Evolutionary conservation across 345 rosid species (phyloP).

Genomic region (Barbarea vulgaris): DNA sequence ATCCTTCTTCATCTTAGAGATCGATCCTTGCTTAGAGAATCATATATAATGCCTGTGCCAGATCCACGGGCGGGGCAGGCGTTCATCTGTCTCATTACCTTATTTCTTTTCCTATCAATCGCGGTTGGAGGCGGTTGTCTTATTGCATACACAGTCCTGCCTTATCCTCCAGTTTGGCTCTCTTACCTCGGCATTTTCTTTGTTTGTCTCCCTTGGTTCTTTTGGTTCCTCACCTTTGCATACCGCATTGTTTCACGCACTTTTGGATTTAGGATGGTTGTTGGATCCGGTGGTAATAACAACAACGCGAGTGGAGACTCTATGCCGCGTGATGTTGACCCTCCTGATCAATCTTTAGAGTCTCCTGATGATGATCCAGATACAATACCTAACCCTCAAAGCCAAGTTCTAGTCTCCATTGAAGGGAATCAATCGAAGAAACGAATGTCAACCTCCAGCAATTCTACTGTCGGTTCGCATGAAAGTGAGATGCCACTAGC

Average conservation of each 20-base stretch:
- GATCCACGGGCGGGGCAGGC: slow-evolving; percentile 66
- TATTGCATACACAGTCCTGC: slow-evolving; percentile 52
- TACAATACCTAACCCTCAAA: slow-evolving; percentile 25
- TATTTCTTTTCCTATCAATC: slow-evolving; percentile 48
- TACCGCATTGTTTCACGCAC: slow-evolving; percentile 65
- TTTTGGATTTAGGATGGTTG: slow-evolving; percentile 57
- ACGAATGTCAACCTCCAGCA: slow-evolving; percentile 42
- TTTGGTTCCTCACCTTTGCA: slow-evolving; percentile 63
- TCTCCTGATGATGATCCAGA: slow-evolving; percentile 28
- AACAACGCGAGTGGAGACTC: slow-evolving; percentile 1
- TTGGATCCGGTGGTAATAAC: slow-evolving; percentile 38
- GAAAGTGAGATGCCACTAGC: slow-evolving; percentile 49
- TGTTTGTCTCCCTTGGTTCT: slow-evolving; percentile 81
- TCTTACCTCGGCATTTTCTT: slow-evolving; percentile 61
- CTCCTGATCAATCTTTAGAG: slow-evolving; percentile 27
- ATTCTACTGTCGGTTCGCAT: slow-evolving; percentile 37
- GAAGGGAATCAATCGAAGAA: slow-evolving; percentile 40
- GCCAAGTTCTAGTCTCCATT: slow-evolving; percentile 30
- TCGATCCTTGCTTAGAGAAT: slow-evolving; percentile 13
- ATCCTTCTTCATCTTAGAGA: slow-evolving; percentile 28
- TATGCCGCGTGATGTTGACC: slow-evolving; percentile 14
- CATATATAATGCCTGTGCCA: slow-evolving; percentile 72
- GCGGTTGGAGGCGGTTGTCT: slow-evolving; percentile 67
- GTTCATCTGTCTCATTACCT: slow-evolving; percentile 63
- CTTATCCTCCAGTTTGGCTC: slow-evolving; percentile 56